These are phyloP conservation scores for Exophiala dermatitidis DNA, from an alignment of 2,329 filamentous ascomycete species.

Conservation along the genomic window DNA sequence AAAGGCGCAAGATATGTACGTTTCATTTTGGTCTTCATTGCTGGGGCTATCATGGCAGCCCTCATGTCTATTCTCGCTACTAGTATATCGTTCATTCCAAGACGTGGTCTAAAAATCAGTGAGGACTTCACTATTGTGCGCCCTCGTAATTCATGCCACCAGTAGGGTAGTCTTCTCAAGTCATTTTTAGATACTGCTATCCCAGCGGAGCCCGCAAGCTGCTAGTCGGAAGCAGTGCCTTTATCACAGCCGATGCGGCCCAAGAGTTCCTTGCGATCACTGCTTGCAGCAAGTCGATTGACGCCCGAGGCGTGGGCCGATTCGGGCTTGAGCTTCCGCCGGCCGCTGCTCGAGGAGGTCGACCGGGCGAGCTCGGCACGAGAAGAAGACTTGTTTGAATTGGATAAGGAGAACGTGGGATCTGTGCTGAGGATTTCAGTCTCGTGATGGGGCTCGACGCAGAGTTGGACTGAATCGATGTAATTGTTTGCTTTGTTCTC, in stretches of 20 bases:
- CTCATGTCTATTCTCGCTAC: not conserved
- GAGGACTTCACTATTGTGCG: not conserved
- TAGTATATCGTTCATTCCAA: not conserved
- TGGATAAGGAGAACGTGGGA: conserved; percentile 15
- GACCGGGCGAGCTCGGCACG: not conserved
- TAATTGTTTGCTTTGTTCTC: conserved; percentile 1
- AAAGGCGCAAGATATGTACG: not conserved
- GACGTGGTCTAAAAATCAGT: not conserved
- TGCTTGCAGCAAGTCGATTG: conserved; percentile 22
- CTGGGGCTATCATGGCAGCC: not conserved
- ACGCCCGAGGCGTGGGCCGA: conserved; percentile 24
- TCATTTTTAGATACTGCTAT: not conserved
- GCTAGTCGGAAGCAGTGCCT: conserved; percentile 14
- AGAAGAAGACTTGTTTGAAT: not conserved
- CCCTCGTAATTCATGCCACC: not conserved
- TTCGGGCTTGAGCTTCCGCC: conserved; percentile 20
- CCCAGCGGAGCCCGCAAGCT: not conserved
- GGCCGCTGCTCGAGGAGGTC: not conserved
- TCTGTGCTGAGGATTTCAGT: conserved; percentile 23
- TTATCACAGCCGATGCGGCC: conserved; percentile 33
- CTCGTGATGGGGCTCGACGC: conserved; percentile 21
- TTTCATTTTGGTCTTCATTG: not conserved
- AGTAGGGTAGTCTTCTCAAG: not conserved
- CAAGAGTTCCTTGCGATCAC: conserved; percentile 30
- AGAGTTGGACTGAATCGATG: conserved; percentile 14